Conservation (phyloP, 805 yeast species). For the Candida vartiovaarae region DNA sequence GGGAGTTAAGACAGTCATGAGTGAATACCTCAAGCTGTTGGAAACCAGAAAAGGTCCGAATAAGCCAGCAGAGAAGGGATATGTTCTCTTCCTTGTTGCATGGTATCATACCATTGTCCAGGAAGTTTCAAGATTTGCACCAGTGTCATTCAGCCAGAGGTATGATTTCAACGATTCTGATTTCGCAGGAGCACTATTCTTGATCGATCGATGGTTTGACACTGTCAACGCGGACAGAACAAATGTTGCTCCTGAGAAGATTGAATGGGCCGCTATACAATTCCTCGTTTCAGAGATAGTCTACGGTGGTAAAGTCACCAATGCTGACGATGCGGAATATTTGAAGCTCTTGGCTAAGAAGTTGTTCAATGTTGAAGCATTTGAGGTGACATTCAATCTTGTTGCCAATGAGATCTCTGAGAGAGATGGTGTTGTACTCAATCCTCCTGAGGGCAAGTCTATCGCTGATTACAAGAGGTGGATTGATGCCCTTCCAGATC, state of each 20-base stretch:
- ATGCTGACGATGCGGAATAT: slow-evolving; percentile 31
- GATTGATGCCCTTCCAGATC: slow-evolving; percentile 47
- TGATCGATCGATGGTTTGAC: slow-evolving; percentile 38
- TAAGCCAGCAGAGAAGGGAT: slow-evolving; percentile 33
- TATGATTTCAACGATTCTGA: slow-evolving; percentile 79
- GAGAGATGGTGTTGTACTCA: slow-evolving; percentile 4
- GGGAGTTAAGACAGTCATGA: slow-evolving; percentile 46
- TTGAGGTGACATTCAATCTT: slow-evolving; percentile 36
- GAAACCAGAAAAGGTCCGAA: slow-evolving; percentile 11
- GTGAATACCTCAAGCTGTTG: slow-evolving; percentile 14
- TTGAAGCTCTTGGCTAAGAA: slow-evolving; percentile 29
- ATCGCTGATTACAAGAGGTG: slow-evolving; percentile 35
- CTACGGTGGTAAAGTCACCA: slow-evolving; percentile 60
- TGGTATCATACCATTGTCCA: slow-evolving; percentile 67
- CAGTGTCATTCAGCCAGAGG: slow-evolving; percentile 51
- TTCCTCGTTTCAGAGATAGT: slow-evolving; percentile 45
- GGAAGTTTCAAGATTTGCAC: slow-evolving; percentile 52
- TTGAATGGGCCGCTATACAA: slow-evolving; percentile 50
- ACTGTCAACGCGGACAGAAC: slow-evolving; percentile 16
- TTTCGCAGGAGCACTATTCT: slow-evolving; percentile 39
- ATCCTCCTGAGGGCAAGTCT: slow-evolving; percentile 42
- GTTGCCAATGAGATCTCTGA: slow-evolving; percentile 23
- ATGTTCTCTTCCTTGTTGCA: slow-evolving; percentile 45
- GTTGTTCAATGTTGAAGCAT: slow-evolving; percentile 35
- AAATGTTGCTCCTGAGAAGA: slow-evolving; percentile 37